Base-by-base conservation (phyloP, 2,329 filamentous ascomycete genomes). In the Orbilia quercus region DNA sequence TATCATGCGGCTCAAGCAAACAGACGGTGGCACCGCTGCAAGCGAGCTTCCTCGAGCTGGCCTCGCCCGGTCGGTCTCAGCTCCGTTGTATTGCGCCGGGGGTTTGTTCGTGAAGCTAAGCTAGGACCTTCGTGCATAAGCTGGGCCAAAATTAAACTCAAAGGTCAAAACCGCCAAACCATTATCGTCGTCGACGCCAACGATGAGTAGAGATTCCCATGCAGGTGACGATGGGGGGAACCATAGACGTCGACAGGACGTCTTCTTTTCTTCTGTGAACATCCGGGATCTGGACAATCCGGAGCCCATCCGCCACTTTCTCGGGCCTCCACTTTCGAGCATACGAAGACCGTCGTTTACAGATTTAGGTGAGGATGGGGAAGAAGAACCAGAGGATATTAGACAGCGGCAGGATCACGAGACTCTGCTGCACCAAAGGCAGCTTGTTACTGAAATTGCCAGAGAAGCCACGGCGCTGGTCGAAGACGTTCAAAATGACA, bases 221-320 rank as follows among this genome's bases (percentile, higher is more conserved):
- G 53, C 22, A 25, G 67, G 67, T 28, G 67, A 72, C 48, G 67
- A 72, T 55, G 67, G 67, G n/a, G 67, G 59, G 45, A 47, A 53
- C 34, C 59, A 65, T 34, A 65, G 54, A 40, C 51, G 65, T 38
- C 67, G 67, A 38, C 54, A 53, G 31, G 67, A 72, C 31, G 47
- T 51, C 48, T 16, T 53, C 40, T 65, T 72, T 48, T 38, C 67
- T 45, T 65, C 67, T 25, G 67, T 72, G 18, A 64, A 59, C 44
- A 72, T 72, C 50, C 53, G 67, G 48, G 67, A 64, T n/a, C 59
- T 72, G 40, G 67, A 72, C 47, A 72, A 72, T 45, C 67, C 67
- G 25, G 67, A 72, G 34, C 67, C 67, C n/a, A 60, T 64, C 28
- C 59, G 45, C 47, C 36, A 59, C 31, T 63, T 71, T 71, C 58